Base-by-base conservation (phyloP, 1,139 yeast species). In the Geotrichum histeridarum region DNA sequence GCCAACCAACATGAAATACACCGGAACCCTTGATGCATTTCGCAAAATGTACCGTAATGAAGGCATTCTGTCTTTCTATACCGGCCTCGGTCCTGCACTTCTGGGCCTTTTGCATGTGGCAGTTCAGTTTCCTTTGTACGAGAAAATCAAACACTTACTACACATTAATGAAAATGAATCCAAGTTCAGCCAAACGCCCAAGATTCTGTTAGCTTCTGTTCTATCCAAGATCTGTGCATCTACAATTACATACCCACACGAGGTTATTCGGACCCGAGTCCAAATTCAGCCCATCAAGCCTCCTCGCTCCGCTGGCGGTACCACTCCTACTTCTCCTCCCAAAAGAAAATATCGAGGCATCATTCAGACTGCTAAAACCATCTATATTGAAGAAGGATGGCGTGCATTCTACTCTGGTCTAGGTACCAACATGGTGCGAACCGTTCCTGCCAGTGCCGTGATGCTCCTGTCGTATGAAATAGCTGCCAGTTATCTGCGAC, bases 51-150 rank as follows among this genome's bases (percentile, higher is more conserved):
- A 83, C 67, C 70, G 70, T 54, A 79, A 81, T 57, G 99, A 93
- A 69, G 99, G 99, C 0, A 17, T 86, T 1, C 67, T 74, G 47
- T 91, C 90, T n/a, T 89, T 93, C 63, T 93, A 93, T 70, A 81
- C 94, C 48, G 99, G 99, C 1, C 75, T 93, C 42, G 80, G 89
- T 8, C 97, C 99, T 1, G 91, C 97, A 0, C 75, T 91, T 57
- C 82, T 93, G 63, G 99, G 99, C 0, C 76, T 93, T 43, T 76
- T 87, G 39, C 99, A 93, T 70, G 99, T 93, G 42, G 99, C 97
- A 0, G 86, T 93, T 53, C 99, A 93, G 71, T 93, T 93, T 76
- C 99, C 99, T 18, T 82, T 90, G n/a, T 93, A 93, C 67, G 99
- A 93, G 66, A 77, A 81, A 62, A 73, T 93, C 60, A 93, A 93